Evolutionary conservation across 2,329 filamentous ascomycete genomes (phyloP).

Genomic region (Apiospora pterosperma): DNA sequence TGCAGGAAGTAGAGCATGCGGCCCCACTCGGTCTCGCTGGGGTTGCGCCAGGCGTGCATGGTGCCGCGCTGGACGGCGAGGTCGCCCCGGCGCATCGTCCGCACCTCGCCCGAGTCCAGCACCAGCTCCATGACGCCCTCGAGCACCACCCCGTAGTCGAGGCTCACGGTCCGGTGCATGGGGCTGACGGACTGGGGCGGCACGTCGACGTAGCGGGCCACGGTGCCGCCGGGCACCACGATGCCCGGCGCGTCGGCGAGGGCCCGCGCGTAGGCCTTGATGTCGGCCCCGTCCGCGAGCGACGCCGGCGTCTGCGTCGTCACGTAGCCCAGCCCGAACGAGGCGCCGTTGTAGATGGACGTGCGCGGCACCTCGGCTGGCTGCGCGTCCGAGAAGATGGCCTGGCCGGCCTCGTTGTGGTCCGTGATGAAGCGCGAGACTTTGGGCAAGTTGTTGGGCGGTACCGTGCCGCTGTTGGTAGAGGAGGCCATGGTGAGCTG

Average conservation of each 20-base stretch:
- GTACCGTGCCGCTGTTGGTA: not conserved
- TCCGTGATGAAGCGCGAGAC: constrained; percentile 28
- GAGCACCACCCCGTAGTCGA: constrained; percentile 48
- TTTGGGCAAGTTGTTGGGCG: constrained; percentile 13
- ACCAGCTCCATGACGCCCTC: constrained; percentile 46
- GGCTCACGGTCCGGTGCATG: constrained; percentile 45
- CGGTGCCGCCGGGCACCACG: constrained; percentile 38
- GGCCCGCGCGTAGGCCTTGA: constrained; percentile 40
- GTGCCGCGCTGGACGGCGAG: constrained; percentile 44
- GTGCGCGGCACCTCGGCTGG: constrained; percentile 17
- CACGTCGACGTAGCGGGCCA: constrained; percentile 44
- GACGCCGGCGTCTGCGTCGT: constrained; percentile 44
- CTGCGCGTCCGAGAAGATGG: constrained; percentile 29
- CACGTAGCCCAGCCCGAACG: constrained; percentile 46
- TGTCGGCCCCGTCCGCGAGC: constrained; percentile 41
- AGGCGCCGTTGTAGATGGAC: constrained; percentile 33
- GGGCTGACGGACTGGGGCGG: constrained; percentile 33
- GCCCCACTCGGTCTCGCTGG: constrained; percentile 34
- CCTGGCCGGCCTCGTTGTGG: constrained; percentile 28
- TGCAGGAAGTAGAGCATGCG: constrained; percentile 34
- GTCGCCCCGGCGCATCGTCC: constrained; percentile 41
- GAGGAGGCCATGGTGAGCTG: not conserved
- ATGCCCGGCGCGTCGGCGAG: constrained; percentile 45
- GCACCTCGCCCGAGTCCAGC: constrained; percentile 42
- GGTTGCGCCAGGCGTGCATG: constrained; percentile 38